Evolutionary conservation across 2,329 filamentous ascomycete genomes (phyloP).

Genomic region (Tolypocladium guangdongense): DNA sequence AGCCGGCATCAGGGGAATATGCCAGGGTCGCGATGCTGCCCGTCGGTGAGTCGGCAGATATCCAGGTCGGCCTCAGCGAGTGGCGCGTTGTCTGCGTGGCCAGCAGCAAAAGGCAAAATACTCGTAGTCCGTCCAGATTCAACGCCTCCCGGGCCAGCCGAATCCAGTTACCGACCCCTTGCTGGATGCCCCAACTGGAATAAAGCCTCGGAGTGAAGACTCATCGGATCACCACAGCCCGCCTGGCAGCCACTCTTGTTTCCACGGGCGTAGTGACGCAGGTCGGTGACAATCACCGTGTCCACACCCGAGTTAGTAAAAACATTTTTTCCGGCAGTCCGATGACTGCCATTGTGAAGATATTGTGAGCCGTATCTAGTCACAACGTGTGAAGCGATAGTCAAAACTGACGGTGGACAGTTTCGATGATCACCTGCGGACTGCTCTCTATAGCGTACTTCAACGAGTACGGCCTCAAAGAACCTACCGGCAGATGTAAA

Average conservation of each 20-base stretch:
- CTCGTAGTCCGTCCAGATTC: not conserved
- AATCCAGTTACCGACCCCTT: not conserved
- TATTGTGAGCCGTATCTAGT: not conserved
- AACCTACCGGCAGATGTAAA: conserved; percentile 15
- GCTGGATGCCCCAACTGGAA: not conserved
- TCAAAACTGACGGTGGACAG: conserved; percentile 5
- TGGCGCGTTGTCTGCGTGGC: not conserved
- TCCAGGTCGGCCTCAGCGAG: not conserved
- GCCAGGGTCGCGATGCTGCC: not conserved
- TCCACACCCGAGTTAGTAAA: not conserved
- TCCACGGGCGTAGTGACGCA: conserved; percentile 3
- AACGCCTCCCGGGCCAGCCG: not conserved
- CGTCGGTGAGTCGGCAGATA: not conserved
- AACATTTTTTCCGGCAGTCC: not conserved
- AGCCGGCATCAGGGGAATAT: not conserved
- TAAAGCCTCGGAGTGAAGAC: not conserved
- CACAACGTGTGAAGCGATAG: not conserved
- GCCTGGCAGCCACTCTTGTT: conserved; percentile 2
- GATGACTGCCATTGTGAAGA: not conserved
- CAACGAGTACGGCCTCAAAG: conserved; percentile 15
- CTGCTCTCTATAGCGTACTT: conserved; percentile 23
- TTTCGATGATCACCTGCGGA: conserved; percentile 13
- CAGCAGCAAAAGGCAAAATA: not conserved
- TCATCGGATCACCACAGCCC: not conserved
- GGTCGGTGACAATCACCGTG: not conserved